Percentiles rank a stretch among this genome's conserved stretches.
Conservation (phyloP, 768 basidiomycete genomes). For the Pleurotus sapidus region DNA sequence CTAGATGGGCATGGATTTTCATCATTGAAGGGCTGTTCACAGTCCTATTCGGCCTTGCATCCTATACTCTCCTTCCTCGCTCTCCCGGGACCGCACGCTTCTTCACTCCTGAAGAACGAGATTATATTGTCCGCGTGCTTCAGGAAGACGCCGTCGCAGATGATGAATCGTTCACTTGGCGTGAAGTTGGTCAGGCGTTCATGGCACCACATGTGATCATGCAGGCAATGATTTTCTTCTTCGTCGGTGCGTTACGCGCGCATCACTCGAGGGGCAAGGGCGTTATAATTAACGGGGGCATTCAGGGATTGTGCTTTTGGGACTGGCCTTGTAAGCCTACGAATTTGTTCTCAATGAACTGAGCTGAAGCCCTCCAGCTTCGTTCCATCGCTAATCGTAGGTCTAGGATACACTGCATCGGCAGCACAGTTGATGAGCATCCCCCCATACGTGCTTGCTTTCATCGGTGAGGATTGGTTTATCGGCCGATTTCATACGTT, state of each 20-base stretch:
- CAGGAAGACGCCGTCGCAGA: constrained; percentile 39
- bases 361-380: constrained; percentile 43
- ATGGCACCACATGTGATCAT: constrained; percentile 54
- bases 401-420: constrained; percentile 54
- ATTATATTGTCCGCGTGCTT: constrained; percentile 39
- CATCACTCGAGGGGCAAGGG: not conserved
- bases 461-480: constrained; percentile 18
- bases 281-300: too few species aligned
- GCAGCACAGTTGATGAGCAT: constrained; percentile 63
- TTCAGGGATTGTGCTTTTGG: constrained; percentile 42
- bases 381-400: constrained; percentile 66
- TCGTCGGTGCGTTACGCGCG: constrained; percentile 34
- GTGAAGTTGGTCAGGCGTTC: constrained; percentile 46
- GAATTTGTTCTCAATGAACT: not conserved
- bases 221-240: constrained; percentile 47
- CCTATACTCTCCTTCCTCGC: constrained; percentile 47
- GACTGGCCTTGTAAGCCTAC: constrained; percentile 42
- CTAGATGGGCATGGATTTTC: constrained; percentile 66
- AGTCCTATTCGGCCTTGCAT: constrained; percentile 47
- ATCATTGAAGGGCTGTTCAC: constrained; percentile 69
- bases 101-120: constrained; percentile 46
- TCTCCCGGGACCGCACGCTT: constrained; percentile 45
- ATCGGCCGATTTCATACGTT: too few species aligned
- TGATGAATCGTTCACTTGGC: constrained; percentile 51
- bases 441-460: constrained; percentile 49